Base-by-base conservation (phyloP, 805 yeast species). In the Saccharomycopsis malanga region DNA sequence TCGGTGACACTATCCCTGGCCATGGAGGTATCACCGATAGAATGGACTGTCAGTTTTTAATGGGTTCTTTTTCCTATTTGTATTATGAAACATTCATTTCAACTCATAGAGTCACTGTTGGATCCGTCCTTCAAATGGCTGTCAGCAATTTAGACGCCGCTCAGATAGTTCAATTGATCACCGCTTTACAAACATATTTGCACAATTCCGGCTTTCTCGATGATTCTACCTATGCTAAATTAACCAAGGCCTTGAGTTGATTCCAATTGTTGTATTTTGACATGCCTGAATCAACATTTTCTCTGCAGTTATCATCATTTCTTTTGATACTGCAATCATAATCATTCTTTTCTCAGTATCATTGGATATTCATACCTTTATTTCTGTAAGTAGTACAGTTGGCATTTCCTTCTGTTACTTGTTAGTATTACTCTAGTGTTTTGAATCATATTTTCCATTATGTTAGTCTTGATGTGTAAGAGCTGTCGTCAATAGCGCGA, bases 1-100 rank as follows among this genome's bases (percentile, higher is more conserved):
- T 93, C 60, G 98, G 98, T 56, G 95, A 91, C 61, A 91, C 98
- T 7, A 93, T 93, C 56, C 98, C 98, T 14, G 98, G 98, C 27
- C 98, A 93, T 62, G 98, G 98, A 54, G 98, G 98, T 56, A 82
- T 93, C 56, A 89, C 97, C 22, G 98, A 93, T 63, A 77, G 98
- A 68, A 82, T 93, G 71, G 98, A 93, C 67, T 93, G 98, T 67
- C 98, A 93, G 68, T 93, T 91, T 62, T 71, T 93, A 57, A 93
- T 93, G 98, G 98, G 98, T 10, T 86, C 95, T 34, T 93, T 93
- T 62, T 76, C 93, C 29, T 89, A 88, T 61, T 71, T 93, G 55
- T 93, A 93, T 68, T 89, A 82, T 65, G 96, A 91, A 65, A 87
- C 96, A 2, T 93, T 93, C 63, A 76, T 93, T 55, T 80, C 91